Evolutionary conservation across 2,329 filamentous ascomycete genomes (phyloP).

Genomic region (Fusarium succisae): DNA sequence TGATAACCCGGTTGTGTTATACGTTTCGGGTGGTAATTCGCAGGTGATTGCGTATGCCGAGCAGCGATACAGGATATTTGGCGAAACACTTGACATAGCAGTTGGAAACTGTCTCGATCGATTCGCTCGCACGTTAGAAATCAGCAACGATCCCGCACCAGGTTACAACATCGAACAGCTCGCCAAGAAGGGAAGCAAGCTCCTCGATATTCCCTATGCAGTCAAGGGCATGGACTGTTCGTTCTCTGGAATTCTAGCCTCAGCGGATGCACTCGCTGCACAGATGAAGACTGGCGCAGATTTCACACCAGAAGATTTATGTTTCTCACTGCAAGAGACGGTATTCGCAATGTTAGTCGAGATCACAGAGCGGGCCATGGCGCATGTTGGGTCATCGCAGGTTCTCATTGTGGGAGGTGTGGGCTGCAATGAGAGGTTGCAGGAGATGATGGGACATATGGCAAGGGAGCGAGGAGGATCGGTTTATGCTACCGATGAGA

Average conservation of each 20-base stretch:
- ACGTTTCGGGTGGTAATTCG: slow-evolving; percentile 95
- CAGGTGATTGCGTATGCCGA: slow-evolving; percentile 98
- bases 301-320: slow-evolving; percentile 85
- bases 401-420: slow-evolving; percentile 96
- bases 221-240: slow-evolving; percentile 99
- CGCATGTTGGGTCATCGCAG: slow-evolving; percentile 89
- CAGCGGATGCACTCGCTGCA: slow-evolving; percentile 81
- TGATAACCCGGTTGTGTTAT: slow-evolving; percentile 90
- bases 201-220: slow-evolving; percentile 91
- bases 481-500: slow-evolving; percentile 94
- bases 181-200: slow-evolving; percentile 74
- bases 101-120: slow-evolving; percentile 97
- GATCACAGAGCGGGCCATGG: slow-evolving; percentile 98
- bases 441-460: slow-evolving; percentile 99
- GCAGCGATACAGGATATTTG: slow-evolving; percentile 95
- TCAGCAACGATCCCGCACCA: slow-evolving; percentile 94
- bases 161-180: slow-evolving; percentile 98
- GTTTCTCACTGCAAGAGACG: slow-evolving; percentile 95
- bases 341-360: slow-evolving; percentile 97
- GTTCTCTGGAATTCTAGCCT: slow-evolving; percentile 90
- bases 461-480: slow-evolving; percentile 86
- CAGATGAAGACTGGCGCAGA: slow-evolving; percentile 65
- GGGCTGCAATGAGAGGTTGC: slow-evolving; percentile 91
- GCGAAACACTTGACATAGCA: slow-evolving; percentile 95
- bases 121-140: slow-evolving; percentile 89